These are phyloP conservation scores for Fusarium sororula DNA, from an alignment of 2,329 filamentous ascomycete species.

Conservation along the genomic window DNA sequence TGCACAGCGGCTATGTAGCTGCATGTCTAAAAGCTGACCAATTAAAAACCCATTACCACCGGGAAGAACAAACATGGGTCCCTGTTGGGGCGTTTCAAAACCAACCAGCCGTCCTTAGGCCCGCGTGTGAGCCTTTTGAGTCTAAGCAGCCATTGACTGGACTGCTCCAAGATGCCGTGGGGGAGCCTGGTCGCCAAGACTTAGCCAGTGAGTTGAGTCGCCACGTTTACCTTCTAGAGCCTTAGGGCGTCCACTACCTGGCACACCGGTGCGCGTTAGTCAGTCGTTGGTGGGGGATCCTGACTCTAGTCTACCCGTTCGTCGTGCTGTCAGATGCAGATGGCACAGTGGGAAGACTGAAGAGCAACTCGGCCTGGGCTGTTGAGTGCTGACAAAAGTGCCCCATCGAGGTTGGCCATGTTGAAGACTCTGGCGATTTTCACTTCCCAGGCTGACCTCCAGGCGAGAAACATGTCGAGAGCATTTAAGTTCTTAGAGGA, in stretches of 20 bases:
- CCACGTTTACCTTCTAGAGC: conserved; percentile 39
- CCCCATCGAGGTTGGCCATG: conserved; percentile 7
- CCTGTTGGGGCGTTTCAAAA: conserved; percentile 46
- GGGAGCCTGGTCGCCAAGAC: conserved; percentile 36
- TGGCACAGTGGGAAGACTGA: conserved; percentile 26
- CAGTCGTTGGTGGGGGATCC: conserved; percentile 37
- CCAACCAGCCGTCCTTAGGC: conserved; percentile 34
- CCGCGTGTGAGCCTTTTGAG: conserved; percentile 31
- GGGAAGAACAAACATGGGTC: conserved; percentile 41
- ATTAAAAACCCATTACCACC: conserved; percentile 40
- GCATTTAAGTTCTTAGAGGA: conserved; percentile 7
- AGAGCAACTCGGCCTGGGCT: conserved; percentile 17
- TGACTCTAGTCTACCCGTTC: conserved; percentile 50
- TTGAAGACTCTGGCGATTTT: conserved; percentile 7
- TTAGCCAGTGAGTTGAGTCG: conserved; percentile 30
- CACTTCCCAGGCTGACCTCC: conserved; percentile 27
- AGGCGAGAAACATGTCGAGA: conserved; percentile 26
- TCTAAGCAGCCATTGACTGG: conserved; percentile 30
- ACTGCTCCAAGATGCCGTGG: conserved; percentile 29
- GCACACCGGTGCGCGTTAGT: conserved; percentile 42
- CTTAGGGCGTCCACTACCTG: conserved; percentile 29
- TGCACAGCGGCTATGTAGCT: conserved; percentile 55
- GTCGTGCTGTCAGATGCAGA: conserved; percentile 43
- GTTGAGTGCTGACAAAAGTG: conserved; percentile 36
- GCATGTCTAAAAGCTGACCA: conserved; percentile 48